These are phyloP conservation scores for Monilinia fructigena DNA, from an alignment of 2,329 filamentous ascomycete species.

Conservation along the genomic window DNA sequence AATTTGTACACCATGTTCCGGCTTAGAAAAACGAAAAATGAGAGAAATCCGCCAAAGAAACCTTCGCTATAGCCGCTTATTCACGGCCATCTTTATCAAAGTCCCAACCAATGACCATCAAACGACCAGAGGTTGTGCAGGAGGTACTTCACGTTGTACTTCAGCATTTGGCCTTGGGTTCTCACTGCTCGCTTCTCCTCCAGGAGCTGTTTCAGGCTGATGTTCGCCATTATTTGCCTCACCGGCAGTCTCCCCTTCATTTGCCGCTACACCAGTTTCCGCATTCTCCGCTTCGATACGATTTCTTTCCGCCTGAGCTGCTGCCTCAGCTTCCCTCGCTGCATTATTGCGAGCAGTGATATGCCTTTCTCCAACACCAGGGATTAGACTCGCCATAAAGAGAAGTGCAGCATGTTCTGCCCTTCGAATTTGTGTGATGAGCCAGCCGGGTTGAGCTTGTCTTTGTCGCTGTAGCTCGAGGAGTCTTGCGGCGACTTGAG, in stretches of 20 bases:
- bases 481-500: slow-evolving; percentile 54
- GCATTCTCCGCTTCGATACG: slow-evolving; percentile 24
- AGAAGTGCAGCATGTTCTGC: slow-evolving; percentile 60
- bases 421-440: slow-evolving; percentile 52
- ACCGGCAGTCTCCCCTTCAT: background rate
- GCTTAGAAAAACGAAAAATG: background rate
- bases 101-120: slow-evolving; percentile 3
- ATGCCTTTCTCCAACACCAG: slow-evolving; percentile 64
- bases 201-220: slow-evolving; percentile 7
- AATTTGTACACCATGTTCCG: background rate
- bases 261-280: slow-evolving; percentile 16
- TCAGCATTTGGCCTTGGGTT: slow-evolving; percentile 17
- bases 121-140: slow-evolving; percentile 28
- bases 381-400: slow-evolving; percentile 65
- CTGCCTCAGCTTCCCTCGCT: slow-evolving; percentile 35
- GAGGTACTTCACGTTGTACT: slow-evolving; percentile 16
- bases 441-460: slow-evolving; percentile 49
- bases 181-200: slow-evolving; percentile 17
- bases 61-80: background rate
- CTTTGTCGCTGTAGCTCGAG: slow-evolving; percentile 47
- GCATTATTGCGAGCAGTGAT: slow-evolving; percentile 46
- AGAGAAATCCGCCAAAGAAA: background rate
- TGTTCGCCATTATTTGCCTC: slow-evolving; percentile 8
- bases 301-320: slow-evolving; percentile 27
- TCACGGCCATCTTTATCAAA: background rate